Conservation (phyloP, 495 filamentous ascomycete species). For the Aspergillus coremiiformis region DNA sequence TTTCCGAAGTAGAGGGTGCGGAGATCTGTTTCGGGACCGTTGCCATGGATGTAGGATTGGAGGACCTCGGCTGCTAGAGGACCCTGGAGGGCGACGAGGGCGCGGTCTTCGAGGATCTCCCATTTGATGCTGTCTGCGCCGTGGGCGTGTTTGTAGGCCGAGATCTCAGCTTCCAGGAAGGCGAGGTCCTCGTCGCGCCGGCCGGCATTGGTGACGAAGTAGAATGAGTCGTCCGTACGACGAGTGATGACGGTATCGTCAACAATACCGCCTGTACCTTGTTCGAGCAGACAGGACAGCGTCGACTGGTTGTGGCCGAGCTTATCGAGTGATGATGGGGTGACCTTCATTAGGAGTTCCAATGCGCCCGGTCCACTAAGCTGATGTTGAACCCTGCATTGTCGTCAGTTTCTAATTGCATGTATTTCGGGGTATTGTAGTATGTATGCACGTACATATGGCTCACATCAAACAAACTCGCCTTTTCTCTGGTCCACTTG, state of each 20-base stretch:
- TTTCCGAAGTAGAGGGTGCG: conserved; percentile 73
- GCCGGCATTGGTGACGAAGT: conserved; percentile 93
- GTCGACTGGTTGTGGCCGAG: conserved; percentile 58
- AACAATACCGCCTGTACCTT: conserved; percentile 78
- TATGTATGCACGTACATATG: conserved; percentile 39
- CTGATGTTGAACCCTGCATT: conserved; percentile 55
- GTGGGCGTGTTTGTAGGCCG: conserved; percentile 40
- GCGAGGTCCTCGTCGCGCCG: conserved; percentile 78
- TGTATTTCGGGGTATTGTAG: neutral
- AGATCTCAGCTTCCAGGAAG: conserved; percentile 62
- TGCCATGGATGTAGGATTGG: conserved; percentile 42
- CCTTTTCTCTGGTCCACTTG: conserved; percentile 75
- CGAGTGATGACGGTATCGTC: conserved; percentile 88
- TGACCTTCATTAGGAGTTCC: conserved; percentile 69
- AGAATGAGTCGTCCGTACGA: conserved; percentile 62
- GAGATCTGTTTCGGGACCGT: conserved; percentile 47
- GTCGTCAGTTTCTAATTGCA: conserved; percentile 3
- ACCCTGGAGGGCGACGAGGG: conserved; percentile 81
- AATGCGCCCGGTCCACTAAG: conserved; percentile 73
- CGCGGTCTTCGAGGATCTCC: conserved; percentile 59
- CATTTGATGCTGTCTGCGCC: conserved; percentile 51
- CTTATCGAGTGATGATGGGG: conserved; percentile 57
- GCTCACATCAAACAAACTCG: conserved; percentile 80
- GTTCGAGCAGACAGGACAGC: conserved; percentile 71
- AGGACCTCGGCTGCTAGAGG: conserved; percentile 64